These are phyloP conservation scores for Leavenworthia alabamica DNA, from an alignment of 345 rosid species.

Conservation along the genomic window DNA sequence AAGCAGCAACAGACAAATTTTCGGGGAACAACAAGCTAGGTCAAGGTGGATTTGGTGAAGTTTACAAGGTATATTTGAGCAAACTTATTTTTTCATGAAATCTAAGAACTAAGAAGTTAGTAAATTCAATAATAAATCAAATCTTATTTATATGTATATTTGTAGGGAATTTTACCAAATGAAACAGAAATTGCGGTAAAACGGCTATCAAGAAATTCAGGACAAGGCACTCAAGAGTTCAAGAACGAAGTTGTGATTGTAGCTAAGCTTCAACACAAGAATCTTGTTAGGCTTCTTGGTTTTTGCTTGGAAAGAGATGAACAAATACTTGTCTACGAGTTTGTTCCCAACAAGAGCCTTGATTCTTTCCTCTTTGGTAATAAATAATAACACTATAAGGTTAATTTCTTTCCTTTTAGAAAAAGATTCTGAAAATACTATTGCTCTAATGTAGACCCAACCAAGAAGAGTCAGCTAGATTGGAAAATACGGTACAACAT, in stretches of 20 bases:
- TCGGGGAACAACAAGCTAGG: neutral
- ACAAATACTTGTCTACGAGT: constrained; percentile 22
- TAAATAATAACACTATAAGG: neutral
- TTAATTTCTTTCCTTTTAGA: neutral
- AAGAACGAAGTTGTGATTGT: constrained; percentile 26
- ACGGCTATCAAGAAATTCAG: constrained; percentile 14
- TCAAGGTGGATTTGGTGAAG: constrained; percentile 1
- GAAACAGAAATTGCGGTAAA: constrained; percentile 21
- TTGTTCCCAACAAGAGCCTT: constrained; percentile 23
- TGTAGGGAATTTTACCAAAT: constrained; percentile 14
- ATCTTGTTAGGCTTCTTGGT: constrained; percentile 22
- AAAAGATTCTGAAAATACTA: neutral
- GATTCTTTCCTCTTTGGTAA: constrained; percentile 20
- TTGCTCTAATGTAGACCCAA: neutral
- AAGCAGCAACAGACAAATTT: constrained; percentile 1
- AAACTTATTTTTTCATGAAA: neutral
- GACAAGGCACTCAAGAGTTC: constrained; percentile 23
- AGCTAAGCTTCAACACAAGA: constrained; percentile 25
- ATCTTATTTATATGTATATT: neutral
- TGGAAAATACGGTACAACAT: constrained; percentile 8
- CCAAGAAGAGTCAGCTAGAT: neutral
- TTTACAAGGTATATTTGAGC: neutral
- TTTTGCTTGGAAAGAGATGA: constrained; percentile 22
- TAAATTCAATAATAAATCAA: no score
- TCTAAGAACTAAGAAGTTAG: neutral